Percentiles rank a stretch among this genome's conserved stretches.
phyloP scores from a whole-genome alignment of 768 basidiomycete genomes.

The Saitozyma podzolica region DNA sequence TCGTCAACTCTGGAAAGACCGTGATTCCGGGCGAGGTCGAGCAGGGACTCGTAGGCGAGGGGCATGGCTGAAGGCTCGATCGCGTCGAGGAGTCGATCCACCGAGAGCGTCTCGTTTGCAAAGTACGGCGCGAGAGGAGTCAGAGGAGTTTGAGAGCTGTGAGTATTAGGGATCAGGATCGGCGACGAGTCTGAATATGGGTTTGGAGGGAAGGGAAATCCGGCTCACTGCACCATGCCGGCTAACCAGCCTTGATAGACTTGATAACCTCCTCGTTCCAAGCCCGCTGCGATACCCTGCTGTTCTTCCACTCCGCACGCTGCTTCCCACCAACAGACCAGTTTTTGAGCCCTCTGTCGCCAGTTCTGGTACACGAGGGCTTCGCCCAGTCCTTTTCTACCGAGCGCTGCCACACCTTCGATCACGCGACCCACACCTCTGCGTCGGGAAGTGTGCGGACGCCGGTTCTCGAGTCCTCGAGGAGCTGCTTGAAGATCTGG shows the following conservation, averaged over 20 bases:
- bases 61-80: slow-evolving; percentile 32
- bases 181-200: too few relatives aligned
- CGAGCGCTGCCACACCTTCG: slow-evolving; percentile 34
- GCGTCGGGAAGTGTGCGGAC: slow-evolving; percentile 32
- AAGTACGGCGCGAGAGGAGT: slow-evolving; percentile 35
- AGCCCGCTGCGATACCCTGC: slow-evolving; percentile 7
- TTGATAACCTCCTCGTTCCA: slow-evolving; percentile 36
- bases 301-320: neutral
- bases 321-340: slow-evolving; percentile 52
- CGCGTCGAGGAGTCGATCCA: slow-evolving; percentile 22
- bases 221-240: slow-evolving; percentile 38
- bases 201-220: neutral
- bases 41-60: slow-evolving; percentile 26
- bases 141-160: slow-evolving; percentile 30
- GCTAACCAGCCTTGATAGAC: slow-evolving; percentile 48
- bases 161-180: too few relatives aligned
- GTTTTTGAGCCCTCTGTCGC: slow-evolving; percentile 64
- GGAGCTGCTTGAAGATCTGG: slow-evolving; percentile 44
- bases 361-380: slow-evolving; percentile 56
- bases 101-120: slow-evolving; percentile 14
- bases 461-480: slow-evolving; percentile 30
- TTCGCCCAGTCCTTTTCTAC: slow-evolving; percentile 55
- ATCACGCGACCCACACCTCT: slow-evolving; percentile 42
- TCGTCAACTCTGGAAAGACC: slow-evolving; percentile 19
- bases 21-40: slow-evolving; percentile 23